Evolutionary conservation across 2,329 filamentous ascomycete species (phyloP), one percentile per base, ranked within the genome.

Genomic region (Gaeumannomyces sp.): DNA sequence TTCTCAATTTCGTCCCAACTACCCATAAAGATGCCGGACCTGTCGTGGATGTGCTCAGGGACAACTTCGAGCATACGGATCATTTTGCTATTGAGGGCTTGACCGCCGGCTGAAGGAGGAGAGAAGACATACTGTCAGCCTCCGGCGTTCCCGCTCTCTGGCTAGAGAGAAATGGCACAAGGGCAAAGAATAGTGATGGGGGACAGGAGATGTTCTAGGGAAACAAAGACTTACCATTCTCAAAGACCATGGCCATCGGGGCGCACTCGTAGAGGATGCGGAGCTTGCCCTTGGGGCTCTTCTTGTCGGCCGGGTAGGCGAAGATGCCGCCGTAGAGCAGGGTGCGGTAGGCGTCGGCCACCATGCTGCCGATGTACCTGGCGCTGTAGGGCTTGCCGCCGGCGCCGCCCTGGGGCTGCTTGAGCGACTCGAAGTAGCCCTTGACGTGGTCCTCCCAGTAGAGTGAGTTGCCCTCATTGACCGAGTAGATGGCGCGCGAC

Each of bases 201-300:
- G 3, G 31, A 8, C 11, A n/a, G 3, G 28, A 27, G n/a, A n/a
- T n/a, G n/a, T n/a, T n/a, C 58, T 16, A 29, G 27, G 3, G 22
- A 25, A 16, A 50, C 19, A 58, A 38, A 7, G 8, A 81, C 89
- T 79, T 78, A 94, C 91, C 95, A 79, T 99, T 97, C 80, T 99
- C 95, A 77, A 99, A 98, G 8, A 99, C 86, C 89, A 98, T 91
- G 29, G 95, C 95, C 95, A 99, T 99, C 56, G 95, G 95, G 19
- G 95, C 95, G 76, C 95, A 99, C 82, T 99, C 95, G 79, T 99
- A 99, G 72, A 99, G 77, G 70, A 99, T 99, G 69, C 95, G 86
- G 70, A 99, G 85, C 83, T 99, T 99, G 71, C 95, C 95, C 87
- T 98, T 99, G 69, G 93, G 92, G 74, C 90, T 96, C 88, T 99